phyloP scores from a whole-genome alignment of 2,329 filamentous ascomycete genomes.

The Ophiostoma ips region DNA sequence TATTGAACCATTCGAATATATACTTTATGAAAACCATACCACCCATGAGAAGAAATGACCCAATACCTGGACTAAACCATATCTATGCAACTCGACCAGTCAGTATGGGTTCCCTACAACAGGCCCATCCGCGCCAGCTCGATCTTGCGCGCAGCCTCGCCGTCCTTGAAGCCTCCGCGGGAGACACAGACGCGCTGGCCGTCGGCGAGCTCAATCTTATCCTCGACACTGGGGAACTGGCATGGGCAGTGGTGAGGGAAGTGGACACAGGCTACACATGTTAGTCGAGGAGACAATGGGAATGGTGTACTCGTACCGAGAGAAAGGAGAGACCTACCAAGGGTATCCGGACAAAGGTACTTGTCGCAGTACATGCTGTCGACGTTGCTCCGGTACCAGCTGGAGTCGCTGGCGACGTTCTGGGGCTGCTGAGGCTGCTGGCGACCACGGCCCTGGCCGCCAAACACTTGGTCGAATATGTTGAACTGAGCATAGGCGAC shows the following conservation, averaged over 20 bases:
- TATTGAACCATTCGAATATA: too few species aligned
- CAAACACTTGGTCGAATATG: constrained; percentile 98
- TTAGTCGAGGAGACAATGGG: background rate
- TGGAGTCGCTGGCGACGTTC: constrained; percentile 73
- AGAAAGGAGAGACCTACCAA: constrained; percentile 29
- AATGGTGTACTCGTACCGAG: too few species aligned
- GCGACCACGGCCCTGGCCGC: constrained; percentile 35
- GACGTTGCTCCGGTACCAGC: constrained; percentile 46
- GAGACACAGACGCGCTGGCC: constrained; percentile 61
- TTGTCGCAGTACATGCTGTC: constrained; percentile 68
- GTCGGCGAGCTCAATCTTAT: constrained; percentile 63
- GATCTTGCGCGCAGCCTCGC: constrained; percentile 60
- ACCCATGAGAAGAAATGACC: background rate
- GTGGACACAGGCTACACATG: constrained; percentile 63
- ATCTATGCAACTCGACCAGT: background rate
- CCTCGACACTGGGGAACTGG: constrained; percentile 60
- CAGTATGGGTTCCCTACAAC: constrained; percentile 33
- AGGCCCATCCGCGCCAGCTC: constrained; percentile 69
- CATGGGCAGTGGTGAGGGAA: constrained; percentile 97
- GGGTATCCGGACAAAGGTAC: constrained; percentile 86
- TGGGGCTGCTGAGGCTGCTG: constrained; percentile 48
- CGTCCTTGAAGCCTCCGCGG: constrained; percentile 59
- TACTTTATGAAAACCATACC: background rate
- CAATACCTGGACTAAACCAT: background rate
- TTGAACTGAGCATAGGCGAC: constrained; percentile 69